These are phyloP conservation scores for Mycosphaerella sp. DNA, from an alignment of 2,329 filamentous ascomycete species.

Conservation along the genomic window DNA sequence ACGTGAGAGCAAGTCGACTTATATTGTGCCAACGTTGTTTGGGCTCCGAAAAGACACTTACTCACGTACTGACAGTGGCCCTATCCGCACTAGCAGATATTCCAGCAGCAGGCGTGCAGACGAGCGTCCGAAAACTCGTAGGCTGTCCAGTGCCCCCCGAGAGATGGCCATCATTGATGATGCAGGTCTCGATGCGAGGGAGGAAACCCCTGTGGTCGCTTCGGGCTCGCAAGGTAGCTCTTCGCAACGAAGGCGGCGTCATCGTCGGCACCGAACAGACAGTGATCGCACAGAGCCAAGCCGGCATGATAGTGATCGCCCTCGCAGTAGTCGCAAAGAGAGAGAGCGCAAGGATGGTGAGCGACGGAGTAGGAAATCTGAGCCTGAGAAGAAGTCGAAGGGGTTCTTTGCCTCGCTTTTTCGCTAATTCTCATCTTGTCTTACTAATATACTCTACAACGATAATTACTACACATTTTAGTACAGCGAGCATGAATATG, in stretches of 20 bases:
- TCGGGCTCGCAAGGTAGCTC: constrained; percentile 13
- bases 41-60: constrained; percentile 6
- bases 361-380: constrained; percentile 10
- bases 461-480: too few relatives aligned
- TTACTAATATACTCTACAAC: background rate
- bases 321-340: constrained; percentile 5
- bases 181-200: background rate
- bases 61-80: constrained; percentile 9
- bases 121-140: constrained; percentile 3
- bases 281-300: constrained; percentile 1
- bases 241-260: constrained; percentile 13
- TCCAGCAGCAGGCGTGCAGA: background rate
- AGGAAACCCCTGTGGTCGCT: background rate
- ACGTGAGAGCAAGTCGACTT: constrained; percentile 15
- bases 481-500: too few relatives aligned
- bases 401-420: constrained; percentile 15
- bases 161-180: constrained; percentile 10
- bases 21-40: constrained; percentile 9
- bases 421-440: background rate
- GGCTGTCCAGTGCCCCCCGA: background rate
- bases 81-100: constrained; percentile 10
- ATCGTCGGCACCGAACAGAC: constrained; percentile 10
- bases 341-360: constrained; percentile 9
- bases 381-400: constrained; percentile 13
- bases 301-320: constrained; percentile 9